Base-by-base conservation (phyloP, 805 yeast species). In the Saturnispora bothae region DNA sequence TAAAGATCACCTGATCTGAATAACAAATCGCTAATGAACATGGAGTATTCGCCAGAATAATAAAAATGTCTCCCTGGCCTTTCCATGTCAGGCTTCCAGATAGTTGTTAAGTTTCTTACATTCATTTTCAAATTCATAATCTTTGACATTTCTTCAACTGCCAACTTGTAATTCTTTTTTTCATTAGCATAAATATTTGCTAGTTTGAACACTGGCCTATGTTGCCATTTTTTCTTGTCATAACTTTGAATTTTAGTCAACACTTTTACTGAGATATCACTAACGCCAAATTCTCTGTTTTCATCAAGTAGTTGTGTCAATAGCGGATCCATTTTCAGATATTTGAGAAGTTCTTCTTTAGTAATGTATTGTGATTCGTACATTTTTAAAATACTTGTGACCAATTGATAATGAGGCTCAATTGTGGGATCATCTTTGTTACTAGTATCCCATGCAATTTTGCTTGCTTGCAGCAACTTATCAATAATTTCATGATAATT, bases 61-160 rank as follows among this genome's bases (percentile, higher is more conserved):
- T 74, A 75, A 54, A 86, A 89, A 57, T 89, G 96, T 48, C 83
- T 84, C 0, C 99, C 99, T 0, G 96, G 92, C 16, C 94, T 61
- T 55, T 94, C 98, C 48, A 67, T 57, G 34, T 86, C 95, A 0
- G 96, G 94, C 48, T 85, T 85, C 97, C 98, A 92, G 41, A 92
- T 83, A 46, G 75, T 80, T 1, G 88, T 74, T 28, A 92, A 66
- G 9, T 79, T 74, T 51, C 85, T 82, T 31, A 76, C 73, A 3
- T 73, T 68, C 1, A 85, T 66, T 47, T 77, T 83, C 34, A 84
- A 56, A 6, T 82, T 68, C 37, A 88, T 71, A 14, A 85, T 61
- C 0, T 65, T 52, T 1, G 71, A 63, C 71, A 89, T 73, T 46
- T 81, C 84, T 10, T 69, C 69, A 33, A 66, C 64, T 0, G 96